Conservation (phyloP, 1,284 basidiomycete genomes). For the Ustilago loliicola region DNA sequence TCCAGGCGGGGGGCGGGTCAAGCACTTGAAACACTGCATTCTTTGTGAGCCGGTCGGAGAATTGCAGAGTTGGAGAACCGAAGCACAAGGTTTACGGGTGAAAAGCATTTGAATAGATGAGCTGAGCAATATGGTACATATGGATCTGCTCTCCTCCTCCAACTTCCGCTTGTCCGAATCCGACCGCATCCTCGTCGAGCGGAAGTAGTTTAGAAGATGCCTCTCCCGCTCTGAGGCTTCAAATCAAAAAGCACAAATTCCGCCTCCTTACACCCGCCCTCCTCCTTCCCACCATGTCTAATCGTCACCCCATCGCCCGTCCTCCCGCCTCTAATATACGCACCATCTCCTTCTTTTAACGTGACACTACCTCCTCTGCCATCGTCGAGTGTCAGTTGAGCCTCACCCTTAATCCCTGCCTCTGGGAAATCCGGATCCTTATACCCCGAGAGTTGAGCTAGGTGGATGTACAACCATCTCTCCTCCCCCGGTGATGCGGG, state of each 20-base stretch:
- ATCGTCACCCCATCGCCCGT: slow-evolving; percentile 40
- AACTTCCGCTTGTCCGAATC: no score
- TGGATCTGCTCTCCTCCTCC: no score
- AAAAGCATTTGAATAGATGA: no score
- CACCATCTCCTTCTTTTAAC: slow-evolving; percentile 66
- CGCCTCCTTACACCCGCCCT: slow-evolving; percentile 20
- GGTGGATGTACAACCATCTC: slow-evolving; percentile 60
- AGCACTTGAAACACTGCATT: no score
- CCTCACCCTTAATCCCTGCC: slow-evolving; percentile 58
- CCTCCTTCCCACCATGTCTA: slow-evolving; percentile 13
- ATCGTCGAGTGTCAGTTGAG: slow-evolving; percentile 73
- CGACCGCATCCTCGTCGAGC: no score
- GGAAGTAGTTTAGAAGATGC: background rate
- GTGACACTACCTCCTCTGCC: slow-evolving; percentile 72
- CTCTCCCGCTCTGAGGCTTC: slow-evolving; percentile 4
- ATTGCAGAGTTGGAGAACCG: no score
- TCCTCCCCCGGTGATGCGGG: slow-evolving; percentile 29
- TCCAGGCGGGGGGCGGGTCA: no score
- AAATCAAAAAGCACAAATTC: slow-evolving; percentile 53
- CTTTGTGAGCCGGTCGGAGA: no score
- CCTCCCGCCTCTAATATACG: slow-evolving; percentile 44
- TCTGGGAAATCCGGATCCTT: slow-evolving; percentile 70
- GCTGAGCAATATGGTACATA: no score
- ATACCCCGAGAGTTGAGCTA: slow-evolving; percentile 55
- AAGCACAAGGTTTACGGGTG: no score